Evolutionary conservation across 345 rosid species (phyloP).

Genomic region (Lepidium sativum): DNA sequence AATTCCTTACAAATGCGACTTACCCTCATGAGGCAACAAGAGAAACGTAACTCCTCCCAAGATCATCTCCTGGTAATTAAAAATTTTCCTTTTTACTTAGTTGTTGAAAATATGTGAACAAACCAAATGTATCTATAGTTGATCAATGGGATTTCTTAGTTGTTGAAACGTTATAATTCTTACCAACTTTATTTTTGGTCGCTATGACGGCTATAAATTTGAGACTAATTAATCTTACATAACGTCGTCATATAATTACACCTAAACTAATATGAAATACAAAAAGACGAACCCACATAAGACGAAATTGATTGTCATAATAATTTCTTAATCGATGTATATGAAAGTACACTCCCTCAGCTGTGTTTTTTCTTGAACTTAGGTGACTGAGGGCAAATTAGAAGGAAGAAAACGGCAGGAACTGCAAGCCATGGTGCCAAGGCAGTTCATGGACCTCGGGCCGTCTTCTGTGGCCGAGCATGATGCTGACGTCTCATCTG

Average conservation of each 20-base stretch:
- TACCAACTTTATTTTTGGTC: slow-evolving; percentile 5
- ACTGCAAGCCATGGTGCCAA: slow-evolving; percentile 37
- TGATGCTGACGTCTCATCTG: slow-evolving; percentile 62
- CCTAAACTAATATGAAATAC: neutral
- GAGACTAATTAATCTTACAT: neutral
- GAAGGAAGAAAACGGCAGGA: slow-evolving; percentile 19
- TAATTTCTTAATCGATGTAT: neutral
- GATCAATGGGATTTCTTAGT: neutral
- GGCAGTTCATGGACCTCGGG: slow-evolving; percentile 64
- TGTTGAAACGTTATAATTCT: neutral
- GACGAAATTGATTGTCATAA: neutral
- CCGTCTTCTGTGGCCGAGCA: slow-evolving; percentile 38
- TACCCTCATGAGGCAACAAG: slow-evolving; percentile 55
- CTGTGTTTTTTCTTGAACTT: neutral
- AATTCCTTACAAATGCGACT: slow-evolving; percentile 61
- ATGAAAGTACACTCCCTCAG: neutral
- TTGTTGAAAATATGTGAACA: neutral
- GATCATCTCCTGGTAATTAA: slow-evolving; percentile 21
- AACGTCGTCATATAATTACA: neutral
- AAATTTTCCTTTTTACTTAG: neutral
- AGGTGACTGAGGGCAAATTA: slow-evolving; percentile 16
- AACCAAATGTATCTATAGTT: neutral
- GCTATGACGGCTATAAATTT: neutral
- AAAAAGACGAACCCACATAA: neutral
- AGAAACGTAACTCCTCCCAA: slow-evolving; percentile 23